Evolutionary conservation across 2,329 filamentous ascomycete genomes (phyloP), one percentile per base, ranked within the genome.

Genomic region (Colletotrichum somersetense): DNA sequence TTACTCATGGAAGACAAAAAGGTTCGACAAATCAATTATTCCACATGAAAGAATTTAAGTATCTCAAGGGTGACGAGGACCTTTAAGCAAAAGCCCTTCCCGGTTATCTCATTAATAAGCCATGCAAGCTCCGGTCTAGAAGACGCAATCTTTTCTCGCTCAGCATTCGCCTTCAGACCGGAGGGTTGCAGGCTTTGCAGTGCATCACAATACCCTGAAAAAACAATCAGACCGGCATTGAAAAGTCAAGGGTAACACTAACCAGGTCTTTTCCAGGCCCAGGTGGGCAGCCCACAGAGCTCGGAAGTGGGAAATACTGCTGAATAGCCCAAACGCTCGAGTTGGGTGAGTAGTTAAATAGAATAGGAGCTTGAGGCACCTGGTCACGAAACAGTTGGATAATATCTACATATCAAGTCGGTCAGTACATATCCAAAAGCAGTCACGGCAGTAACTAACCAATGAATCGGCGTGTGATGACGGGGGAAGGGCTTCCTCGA

Each of bases 321-420:
- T 69, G 66, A 16, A 72, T 72, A 18, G 70, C 66, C 70, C 70
- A 72, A 8, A 69, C 38, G 20, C 33, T 52, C 10, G 70, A 55
- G 30, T 35, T 42, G 23, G 70, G 70, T 7, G 70, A 72, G 40
- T 72, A 72, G 23, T 72, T 72, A 59, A 72, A 72, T 8, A 72
- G 46, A 26, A 72, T 72, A 14, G 35, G 59, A n/a, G 66, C 44
- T 33, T 61, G 59, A 26, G 70, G 66, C 7, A 40, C 66, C 38
- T 72, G 59, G 2, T 72, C 66, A 14, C 70, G 66, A 40, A 50
- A 72, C 14, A 72, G 12, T 30, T 72, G 70, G n/a, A 72, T 35
- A 16, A 64, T 64, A 23, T 72, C 70, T 72, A 14, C 16, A 40
- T 8, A 7, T 26, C 1, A 11, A 50, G 23, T 8, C 11, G 1